These are phyloP conservation scores for Nakazawaea anatomiae DNA, from an alignment of 805 yeast species.

Conservation along the genomic window DNA sequence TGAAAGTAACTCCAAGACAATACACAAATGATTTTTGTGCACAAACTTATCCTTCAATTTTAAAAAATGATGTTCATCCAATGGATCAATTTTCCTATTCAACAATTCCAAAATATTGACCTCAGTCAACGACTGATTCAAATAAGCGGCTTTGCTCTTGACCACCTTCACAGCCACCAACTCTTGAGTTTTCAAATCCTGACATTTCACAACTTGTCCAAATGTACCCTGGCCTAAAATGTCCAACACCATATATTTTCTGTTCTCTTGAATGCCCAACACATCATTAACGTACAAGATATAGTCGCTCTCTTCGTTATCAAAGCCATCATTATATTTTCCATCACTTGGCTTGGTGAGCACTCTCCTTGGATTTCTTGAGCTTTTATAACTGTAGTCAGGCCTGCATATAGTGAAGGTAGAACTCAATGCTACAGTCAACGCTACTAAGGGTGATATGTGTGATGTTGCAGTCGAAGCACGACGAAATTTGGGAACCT, in stretches of 20 bases:
- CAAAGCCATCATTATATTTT: slow-evolving; percentile 71
- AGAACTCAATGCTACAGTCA: slow-evolving; percentile 70
- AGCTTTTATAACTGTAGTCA: slow-evolving; percentile 70
- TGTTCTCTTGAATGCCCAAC: slow-evolving; percentile 77
- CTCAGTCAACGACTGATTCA: slow-evolving; percentile 89
- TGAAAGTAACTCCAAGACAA: slow-evolving; percentile 85
- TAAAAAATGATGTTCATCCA: slow-evolving; percentile 68
- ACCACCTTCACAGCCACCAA: slow-evolving; percentile 93
- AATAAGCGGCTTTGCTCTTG: slow-evolving; percentile 84
- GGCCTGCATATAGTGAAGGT: slow-evolving; percentile 86
- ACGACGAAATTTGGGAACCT: slow-evolving; percentile 64
- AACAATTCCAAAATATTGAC: slow-evolving; percentile 80
- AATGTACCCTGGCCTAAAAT: slow-evolving; percentile 94
- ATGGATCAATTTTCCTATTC: slow-evolving; percentile 64
- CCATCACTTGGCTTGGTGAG: slow-evolving; percentile 91
- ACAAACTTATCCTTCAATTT: slow-evolving; percentile 81
- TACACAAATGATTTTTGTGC: slow-evolving; percentile 87
- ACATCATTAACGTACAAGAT: slow-evolving; percentile 92
- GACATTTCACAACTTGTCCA: slow-evolving; percentile 97
- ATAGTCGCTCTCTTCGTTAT: slow-evolving; percentile 85
- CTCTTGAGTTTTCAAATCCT: slow-evolving; percentile 65
- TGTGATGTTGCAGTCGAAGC: slow-evolving; percentile 59
- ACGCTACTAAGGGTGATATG: slow-evolving; percentile 74
- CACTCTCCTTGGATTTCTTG: slow-evolving; percentile 87
- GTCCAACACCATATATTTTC: slow-evolving; percentile 85